Conservation (phyloP, 2,329 filamentous ascomycete genomes). For the Cercospora sp. region DNA sequence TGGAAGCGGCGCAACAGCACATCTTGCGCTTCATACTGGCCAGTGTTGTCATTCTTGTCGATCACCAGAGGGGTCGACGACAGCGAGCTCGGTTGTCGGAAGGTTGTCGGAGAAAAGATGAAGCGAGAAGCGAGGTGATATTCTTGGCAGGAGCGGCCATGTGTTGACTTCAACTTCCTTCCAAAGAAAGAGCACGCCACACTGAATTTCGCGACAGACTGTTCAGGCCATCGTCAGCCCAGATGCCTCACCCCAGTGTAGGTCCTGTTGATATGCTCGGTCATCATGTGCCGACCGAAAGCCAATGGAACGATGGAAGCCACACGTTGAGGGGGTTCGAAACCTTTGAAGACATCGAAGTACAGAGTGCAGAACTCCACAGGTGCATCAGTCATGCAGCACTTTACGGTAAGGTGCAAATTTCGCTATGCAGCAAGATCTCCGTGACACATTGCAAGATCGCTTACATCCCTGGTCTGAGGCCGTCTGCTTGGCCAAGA, state of each 20-base stretch:
- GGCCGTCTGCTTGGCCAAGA: not conserved
- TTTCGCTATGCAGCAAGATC: not conserved
- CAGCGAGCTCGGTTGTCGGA: not conserved
- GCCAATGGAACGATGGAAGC: not conserved
- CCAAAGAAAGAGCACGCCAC: not conserved
- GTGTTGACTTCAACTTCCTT: not conserved
- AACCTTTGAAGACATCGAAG: not conserved
- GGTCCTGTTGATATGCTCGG: not conserved
- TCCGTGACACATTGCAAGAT: not conserved
- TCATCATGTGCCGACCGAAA: not conserved
- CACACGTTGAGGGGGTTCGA: not conserved
- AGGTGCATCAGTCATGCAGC: not conserved
- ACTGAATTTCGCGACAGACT: not conserved
- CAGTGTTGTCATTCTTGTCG: constrained; percentile 1
- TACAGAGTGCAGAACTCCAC: not conserved
- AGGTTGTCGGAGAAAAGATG: not conserved
- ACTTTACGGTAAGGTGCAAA: not conserved
- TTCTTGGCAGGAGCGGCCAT: not conserved
- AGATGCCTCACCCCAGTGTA: not conserved
- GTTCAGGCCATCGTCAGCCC: not conserved
- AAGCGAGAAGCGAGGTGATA: not conserved
- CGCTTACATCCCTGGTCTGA: not conserved
- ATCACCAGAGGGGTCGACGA: not conserved
- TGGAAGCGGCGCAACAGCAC: not conserved
- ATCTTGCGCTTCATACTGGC: not conserved